Evolutionary conservation across 371 early-diverging fungal species (phyloP).

Genomic region (Nosema granulosis): DNA sequence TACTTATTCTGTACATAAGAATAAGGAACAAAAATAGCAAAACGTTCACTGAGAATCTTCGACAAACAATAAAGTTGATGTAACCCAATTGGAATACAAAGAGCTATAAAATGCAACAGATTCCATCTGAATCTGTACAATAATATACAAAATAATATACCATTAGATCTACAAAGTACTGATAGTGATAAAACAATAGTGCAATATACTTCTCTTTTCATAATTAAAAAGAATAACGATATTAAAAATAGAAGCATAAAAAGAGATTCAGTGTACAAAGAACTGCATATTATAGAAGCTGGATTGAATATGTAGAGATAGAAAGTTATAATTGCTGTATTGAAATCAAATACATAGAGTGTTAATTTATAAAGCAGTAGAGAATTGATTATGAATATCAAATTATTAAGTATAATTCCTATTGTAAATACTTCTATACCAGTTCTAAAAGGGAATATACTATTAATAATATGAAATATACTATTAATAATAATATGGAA

Average conservation of each 20-base stretch:
- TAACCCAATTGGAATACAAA: slow-evolving; percentile 42
- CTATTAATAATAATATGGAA: too few species aligned
- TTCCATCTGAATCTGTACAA: background rate
- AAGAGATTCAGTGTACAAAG: slow-evolving; percentile 64
- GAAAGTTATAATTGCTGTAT: slow-evolving; percentile 25
- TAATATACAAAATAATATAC: slow-evolving; percentile 57
- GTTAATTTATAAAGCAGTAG: slow-evolving; percentile 54
- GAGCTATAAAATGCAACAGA: background rate
- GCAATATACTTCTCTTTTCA: background rate
- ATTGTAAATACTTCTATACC: too few species aligned
- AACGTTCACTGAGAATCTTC: background rate
- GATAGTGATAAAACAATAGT: slow-evolving; percentile 43
- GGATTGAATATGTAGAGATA: slow-evolving; percentile 63
- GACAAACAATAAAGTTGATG: slow-evolving; percentile 55
- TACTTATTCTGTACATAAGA: slow-evolving; percentile 61
- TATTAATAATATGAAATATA: too few species aligned
- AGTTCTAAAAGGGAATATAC: too few species aligned
- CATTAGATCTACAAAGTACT: slow-evolving; percentile 63
- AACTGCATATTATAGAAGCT: slow-evolving; percentile 59
- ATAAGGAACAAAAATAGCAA: slow-evolving; percentile 58
- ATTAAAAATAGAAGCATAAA: slow-evolving; percentile 60
- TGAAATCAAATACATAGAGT: slow-evolving; percentile 14
- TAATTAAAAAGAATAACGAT: slow-evolving; percentile 22
- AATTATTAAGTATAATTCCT: slow-evolving; percentile 58
- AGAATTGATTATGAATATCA: slow-evolving; percentile 48